Evolutionary conservation across 2,329 filamentous ascomycete species (phyloP), one percentile per base, ranked within the genome.

Genomic region (Diaporthe aspalathi): DNA sequence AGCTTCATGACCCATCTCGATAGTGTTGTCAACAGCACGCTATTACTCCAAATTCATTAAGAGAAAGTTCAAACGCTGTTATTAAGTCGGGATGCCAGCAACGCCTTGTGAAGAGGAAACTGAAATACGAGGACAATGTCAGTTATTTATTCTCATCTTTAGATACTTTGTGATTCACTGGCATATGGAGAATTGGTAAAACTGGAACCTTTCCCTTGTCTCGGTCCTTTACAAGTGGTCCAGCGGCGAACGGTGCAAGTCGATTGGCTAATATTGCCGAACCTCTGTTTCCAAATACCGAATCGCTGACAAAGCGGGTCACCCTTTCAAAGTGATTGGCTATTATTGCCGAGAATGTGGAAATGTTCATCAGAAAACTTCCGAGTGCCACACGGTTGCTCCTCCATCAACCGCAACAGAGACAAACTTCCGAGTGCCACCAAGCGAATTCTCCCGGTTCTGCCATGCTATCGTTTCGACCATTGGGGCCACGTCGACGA

Each of bases 261-360:
- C 35, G n/a, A 57, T 57, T 57, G 54, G 54, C n/a, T 24, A 1
- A 1, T 38, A 24, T 40, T 5, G 32, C 54, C 54, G 54, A 57
- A 16, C 7, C n/a, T 24, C 35, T 17, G 35, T 12, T 9, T 11
- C 1, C n/a, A 17, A 24, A 14, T 24, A 24, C 54, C 35, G 54
- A 57, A 24, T 20, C 32, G 54, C 54, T 57, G 54, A 57, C 54
- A 57, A 57, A 57, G 54, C 54, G n/a, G 54, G 3, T 24, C 5
- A 0, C n/a, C 24, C n/a, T 2, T 24, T 3, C n/a, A 20, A 56
- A 56, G 1, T 57, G 11, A 57, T 57, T 57, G 35, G 54, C 35
- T 40, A n/a, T n/a, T n/a, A n/a, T n/a, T n/a, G n/a, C n/a, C n/a
- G n/a, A n/a, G n/a, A n/a, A n/a, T n/a, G n/a, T n/a, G n/a, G n/a